A percentile compares a stretch with the other conserved stretches of the same genome.
These are phyloP conservation scores for Stentor roeselii DNA, from an alignment of 73 alveolate genomes.

Conservation along the genomic window DNA sequence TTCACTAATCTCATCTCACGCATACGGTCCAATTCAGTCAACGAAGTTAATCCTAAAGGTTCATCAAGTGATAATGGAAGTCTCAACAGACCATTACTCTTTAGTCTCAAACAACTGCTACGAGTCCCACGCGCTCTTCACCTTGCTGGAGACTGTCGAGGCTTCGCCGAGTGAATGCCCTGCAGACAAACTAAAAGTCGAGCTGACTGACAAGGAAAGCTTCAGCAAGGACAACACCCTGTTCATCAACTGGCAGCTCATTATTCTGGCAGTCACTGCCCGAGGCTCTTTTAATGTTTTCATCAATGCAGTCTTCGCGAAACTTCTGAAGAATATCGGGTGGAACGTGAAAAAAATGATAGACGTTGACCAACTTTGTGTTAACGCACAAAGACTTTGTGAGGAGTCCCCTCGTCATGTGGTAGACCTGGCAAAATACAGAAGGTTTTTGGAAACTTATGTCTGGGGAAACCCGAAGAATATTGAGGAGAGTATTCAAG, in stretches of 20 bases:
- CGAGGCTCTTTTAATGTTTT: constrained; percentile 12
- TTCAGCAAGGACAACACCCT: neutral
- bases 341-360: neutral
- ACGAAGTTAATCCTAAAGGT: neutral
- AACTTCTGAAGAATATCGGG: neutral
- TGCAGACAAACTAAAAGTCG: neutral
- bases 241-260: constrained; percentile 3
- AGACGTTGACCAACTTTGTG: neutral
- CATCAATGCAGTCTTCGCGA: constrained; percentile 5
- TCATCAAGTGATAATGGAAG: constrained; percentile 18
- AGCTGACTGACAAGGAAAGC: neutral
- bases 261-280: constrained; percentile 2
- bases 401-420: neutral
- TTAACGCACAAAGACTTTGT: neutral
- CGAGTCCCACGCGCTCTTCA: constrained; percentile 18
- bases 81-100: neutral
- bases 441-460: neutral
- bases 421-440: neutral
- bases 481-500: neutral
- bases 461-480: constrained; percentile 21
- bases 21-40: neutral
- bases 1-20: neutral
- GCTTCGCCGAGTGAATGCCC: neutral
- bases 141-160: neutral
- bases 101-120: constrained; percentile 18